Evolutionary conservation across 371 early-diverging fungal species (phyloP).

Genomic region (Dipsacomyces acuminosporus): DNA sequence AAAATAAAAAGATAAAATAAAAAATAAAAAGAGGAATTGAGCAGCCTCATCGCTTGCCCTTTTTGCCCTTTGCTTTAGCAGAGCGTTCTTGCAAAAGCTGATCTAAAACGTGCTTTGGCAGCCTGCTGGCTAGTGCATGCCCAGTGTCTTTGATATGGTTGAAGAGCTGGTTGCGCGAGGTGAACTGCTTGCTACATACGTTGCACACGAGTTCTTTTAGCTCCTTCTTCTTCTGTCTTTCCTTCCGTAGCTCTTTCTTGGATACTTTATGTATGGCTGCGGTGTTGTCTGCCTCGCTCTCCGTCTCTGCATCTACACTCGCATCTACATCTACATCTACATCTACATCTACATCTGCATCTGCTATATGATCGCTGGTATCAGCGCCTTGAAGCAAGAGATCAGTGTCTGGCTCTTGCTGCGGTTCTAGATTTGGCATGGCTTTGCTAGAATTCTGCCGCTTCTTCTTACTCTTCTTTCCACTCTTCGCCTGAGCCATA

Average conservation of each 20-base stretch:
- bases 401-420: neutral
- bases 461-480: constrained; percentile 23
- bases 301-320: too few relatives aligned
- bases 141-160: constrained; percentile 54
- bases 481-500: constrained; percentile 8
- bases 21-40: neutral
- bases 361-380: neutral
- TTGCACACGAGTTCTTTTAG: constrained; percentile 48
- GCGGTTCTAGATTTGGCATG: neutral
- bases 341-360: too few relatives aligned
- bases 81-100: constrained; percentile 4
- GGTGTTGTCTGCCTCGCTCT: neutral
- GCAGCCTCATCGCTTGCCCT: neutral
- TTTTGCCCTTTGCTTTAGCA: neutral
- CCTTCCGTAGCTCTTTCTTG: constrained; percentile 35
- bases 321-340: too few relatives aligned
- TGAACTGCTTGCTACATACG: constrained; percentile 51
- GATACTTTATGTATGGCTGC: constrained; percentile 2
- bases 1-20: neutral
- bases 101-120: neutral
- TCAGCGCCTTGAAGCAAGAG: neutral
- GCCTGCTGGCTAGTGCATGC: constrained; percentile 51
- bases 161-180: constrained; percentile 56
- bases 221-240: constrained; percentile 32
- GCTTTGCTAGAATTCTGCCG: constrained; percentile 12